Evolutionary conservation across 192 early-diverging fungal genomes (phyloP).

Genomic region (Radiomyces spectabilis): DNA sequence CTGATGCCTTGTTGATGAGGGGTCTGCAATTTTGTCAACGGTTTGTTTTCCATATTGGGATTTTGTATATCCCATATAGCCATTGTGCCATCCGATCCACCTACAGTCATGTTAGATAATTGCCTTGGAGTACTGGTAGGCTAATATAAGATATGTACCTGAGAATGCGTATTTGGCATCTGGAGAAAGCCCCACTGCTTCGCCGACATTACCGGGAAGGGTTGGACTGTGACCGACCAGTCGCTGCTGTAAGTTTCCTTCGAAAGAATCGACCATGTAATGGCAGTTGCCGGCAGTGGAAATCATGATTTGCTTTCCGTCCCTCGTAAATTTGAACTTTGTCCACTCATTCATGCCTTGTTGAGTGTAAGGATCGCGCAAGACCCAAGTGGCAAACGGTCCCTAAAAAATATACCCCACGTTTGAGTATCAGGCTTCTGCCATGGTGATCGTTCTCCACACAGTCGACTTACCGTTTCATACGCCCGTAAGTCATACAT

Average conservation of each 20-base stretch:
- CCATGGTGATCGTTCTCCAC: constrained; percentile 44
- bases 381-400: constrained; percentile 35
- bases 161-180: constrained; percentile 66
- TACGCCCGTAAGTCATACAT: constrained; percentile 4
- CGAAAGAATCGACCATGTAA: constrained; percentile 65
- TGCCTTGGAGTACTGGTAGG: too few species aligned
- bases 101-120: too few species aligned
- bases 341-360: constrained; percentile 38
- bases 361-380: constrained; percentile 18
- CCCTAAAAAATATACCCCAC: constrained; percentile 14
- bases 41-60: constrained; percentile 30
- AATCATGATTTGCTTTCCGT: constrained; percentile 68
- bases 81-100: constrained; percentile 65
- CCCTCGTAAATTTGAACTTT: constrained; percentile 61
- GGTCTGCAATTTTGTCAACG: constrained; percentile 33
- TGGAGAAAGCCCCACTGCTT: constrained; percentile 59
- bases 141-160: constrained; percentile 33
- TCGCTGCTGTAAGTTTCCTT: constrained; percentile 32
- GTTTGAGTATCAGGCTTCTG: background rate
- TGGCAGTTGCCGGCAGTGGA: constrained; percentile 49
- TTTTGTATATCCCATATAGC: constrained; percentile 55
- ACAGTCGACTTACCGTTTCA: constrained; percentile 27
- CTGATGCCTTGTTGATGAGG: constrained; percentile 40
- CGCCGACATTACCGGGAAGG: constrained; percentile 23
- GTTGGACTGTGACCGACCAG: constrained; percentile 37